phyloP scores from a whole-genome alignment of 305 asterid species.

The Solanum hybrid region DNA sequence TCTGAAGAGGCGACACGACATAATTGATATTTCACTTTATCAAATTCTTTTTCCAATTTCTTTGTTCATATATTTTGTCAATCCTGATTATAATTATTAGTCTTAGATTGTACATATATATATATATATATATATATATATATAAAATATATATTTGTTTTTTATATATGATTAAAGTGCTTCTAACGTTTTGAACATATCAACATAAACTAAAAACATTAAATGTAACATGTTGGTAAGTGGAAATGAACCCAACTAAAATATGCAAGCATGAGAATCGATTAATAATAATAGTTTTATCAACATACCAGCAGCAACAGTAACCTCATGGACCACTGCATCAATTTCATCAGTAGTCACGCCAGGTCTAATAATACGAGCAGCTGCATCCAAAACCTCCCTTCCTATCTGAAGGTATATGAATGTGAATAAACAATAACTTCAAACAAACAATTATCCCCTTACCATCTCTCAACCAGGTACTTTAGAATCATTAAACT shows the following conservation, averaged over 20 bases:
- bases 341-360: conserved; percentile 97
- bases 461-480: background rate
- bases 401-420: conserved; percentile 58
- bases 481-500: background rate
- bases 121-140: background rate
- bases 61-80: background rate
- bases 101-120: background rate
- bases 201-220: background rate
- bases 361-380: conserved; percentile 83
- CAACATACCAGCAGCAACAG: conserved; percentile 78
- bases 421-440: background rate
- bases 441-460: background rate
- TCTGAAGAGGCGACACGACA: background rate
- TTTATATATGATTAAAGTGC: background rate
- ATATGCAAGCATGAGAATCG: background rate
- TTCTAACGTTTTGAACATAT: background rate
- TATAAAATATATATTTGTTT: background rate
- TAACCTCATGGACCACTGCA: conserved; percentile 91
- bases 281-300: background rate
- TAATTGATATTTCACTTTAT: background rate
- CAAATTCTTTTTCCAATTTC: background rate
- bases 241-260: background rate
- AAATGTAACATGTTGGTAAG: background rate
- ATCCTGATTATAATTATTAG: background rate
- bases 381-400: conserved; percentile 97